These are phyloP conservation scores for Nitzschia sp. DNA, from an alignment of 108 stramenopile species.

Conservation along the genomic window DNA sequence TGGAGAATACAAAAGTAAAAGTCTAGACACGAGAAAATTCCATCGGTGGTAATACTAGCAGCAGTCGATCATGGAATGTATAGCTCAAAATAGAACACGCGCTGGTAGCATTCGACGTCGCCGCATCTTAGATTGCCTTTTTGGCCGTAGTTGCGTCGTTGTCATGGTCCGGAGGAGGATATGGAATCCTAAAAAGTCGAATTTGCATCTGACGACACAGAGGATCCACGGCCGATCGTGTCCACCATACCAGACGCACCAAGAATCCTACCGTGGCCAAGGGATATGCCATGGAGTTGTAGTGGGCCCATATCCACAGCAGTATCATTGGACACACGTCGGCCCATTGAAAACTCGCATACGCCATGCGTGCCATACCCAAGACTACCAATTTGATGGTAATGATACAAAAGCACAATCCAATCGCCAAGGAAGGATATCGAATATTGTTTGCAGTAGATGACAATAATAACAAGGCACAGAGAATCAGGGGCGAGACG, in stretches of 20 bases:
- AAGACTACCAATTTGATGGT: slow-evolving; percentile 87
- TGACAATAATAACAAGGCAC: not conserved
- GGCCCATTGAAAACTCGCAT: slow-evolving; percentile 61
- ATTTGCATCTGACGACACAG: not conserved
- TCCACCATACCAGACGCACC: slow-evolving; percentile 9
- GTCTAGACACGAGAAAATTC: no score
- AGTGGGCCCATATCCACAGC: not conserved
- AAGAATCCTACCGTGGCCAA: slow-evolving; percentile 5
- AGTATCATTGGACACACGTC: slow-evolving; percentile 50
- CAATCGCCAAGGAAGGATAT: slow-evolving; percentile 29
- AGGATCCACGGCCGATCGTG: not conserved
- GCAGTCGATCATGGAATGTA: no score
- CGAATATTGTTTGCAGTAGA: not conserved
- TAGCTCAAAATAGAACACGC: no score
- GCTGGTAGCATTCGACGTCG: no score
- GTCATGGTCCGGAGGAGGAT: no score
- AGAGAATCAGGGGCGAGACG: slow-evolving; percentile 10
- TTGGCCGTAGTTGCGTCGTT: no score
- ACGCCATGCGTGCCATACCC: slow-evolving; percentile 80
- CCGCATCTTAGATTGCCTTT: no score
- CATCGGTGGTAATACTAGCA: no score
- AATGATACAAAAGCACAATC: slow-evolving; percentile 60
- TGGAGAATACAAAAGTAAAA: no score
- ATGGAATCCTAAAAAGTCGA: not conserved
- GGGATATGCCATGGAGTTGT: not conserved